These are phyloP conservation scores for Santalum album DNA, from an alignment of 164 flowering plant genomes.

Conservation along the genomic window DNA sequence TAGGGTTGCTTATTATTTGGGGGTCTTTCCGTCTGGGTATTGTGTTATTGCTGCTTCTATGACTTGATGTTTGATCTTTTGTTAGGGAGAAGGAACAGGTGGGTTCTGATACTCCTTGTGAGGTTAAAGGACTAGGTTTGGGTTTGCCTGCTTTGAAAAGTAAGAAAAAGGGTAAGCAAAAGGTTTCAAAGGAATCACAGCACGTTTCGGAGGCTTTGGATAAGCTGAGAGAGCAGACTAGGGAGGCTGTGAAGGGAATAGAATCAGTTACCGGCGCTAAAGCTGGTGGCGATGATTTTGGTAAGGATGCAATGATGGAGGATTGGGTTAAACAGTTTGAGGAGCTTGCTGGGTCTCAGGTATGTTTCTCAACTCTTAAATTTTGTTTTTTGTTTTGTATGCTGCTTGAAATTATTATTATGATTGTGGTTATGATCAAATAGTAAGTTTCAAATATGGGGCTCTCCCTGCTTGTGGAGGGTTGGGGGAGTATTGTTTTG, in stretches of 20 bases:
- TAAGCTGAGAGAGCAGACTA: slow-evolving; percentile 83
- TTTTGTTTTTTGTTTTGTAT: too few relatives aligned
- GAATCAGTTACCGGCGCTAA: slow-evolving; percentile 44
- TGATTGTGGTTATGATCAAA: too few relatives aligned
- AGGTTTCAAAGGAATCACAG: slow-evolving; percentile 51
- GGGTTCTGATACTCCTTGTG: slow-evolving; percentile 24
- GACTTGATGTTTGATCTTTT: not conserved
- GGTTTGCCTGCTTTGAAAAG: slow-evolving; percentile 77
- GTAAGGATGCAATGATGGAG: slow-evolving; percentile 62
- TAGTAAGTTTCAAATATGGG: too few relatives aligned
- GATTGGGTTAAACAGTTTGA: slow-evolving; percentile 97
- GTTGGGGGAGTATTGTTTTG: too few relatives aligned
- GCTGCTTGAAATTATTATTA: too few relatives aligned
- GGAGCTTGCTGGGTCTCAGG: slow-evolving; percentile 90
- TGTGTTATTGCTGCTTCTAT: not conserved
- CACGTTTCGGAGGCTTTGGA: slow-evolving; percentile 79
- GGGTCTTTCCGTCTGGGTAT: not conserved
- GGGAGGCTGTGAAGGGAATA: slow-evolving; percentile 74
- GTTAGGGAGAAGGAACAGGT: slow-evolving; percentile 18
- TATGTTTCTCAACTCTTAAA: slow-evolving; percentile 14
- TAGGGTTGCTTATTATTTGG: too few relatives aligned
- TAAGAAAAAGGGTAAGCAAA: slow-evolving; percentile 76
- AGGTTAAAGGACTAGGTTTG: slow-evolving; percentile 71
- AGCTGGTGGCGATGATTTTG: slow-evolving; percentile 38
- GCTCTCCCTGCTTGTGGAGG: too few relatives aligned